phyloP scores from a whole-genome alignment of 495 filamentous ascomycete genomes.

The Penicillium soppii region DNA sequence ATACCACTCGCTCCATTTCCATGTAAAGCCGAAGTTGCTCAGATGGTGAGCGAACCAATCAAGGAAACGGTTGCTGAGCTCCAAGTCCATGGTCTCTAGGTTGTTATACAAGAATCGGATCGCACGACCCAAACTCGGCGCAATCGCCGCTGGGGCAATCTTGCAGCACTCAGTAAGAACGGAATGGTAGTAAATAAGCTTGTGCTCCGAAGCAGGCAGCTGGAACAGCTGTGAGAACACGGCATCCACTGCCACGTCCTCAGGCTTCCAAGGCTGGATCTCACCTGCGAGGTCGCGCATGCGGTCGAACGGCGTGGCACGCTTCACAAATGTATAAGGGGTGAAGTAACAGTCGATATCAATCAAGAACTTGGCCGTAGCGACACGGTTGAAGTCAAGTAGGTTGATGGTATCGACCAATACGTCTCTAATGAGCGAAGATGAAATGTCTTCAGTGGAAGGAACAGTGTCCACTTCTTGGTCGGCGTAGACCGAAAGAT shows the following conservation, averaged over 20 bases:
- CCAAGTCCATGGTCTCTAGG: constrained; percentile 77
- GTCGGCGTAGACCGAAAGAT: constrained; percentile 85
- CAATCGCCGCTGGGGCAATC: constrained; percentile 90
- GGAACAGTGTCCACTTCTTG: constrained; percentile 94
- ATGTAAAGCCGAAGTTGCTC: constrained; percentile 98
- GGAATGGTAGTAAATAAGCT: constrained; percentile 93
- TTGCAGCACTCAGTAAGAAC: constrained; percentile 94
- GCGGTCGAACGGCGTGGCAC: constrained; percentile 87
- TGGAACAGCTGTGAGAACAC: constrained; percentile 93
- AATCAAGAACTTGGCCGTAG: constrained; percentile 83
- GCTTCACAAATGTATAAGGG: constrained; percentile 82
- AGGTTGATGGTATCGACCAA: constrained; percentile 93
- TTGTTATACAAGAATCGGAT: constrained; percentile 88
- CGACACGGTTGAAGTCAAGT: constrained; percentile 87
- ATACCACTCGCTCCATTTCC: constrained; percentile 98
- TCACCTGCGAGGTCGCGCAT: constrained; percentile 67
- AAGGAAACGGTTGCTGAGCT: constrained; percentile 82
- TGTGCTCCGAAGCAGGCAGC: constrained; percentile 85
- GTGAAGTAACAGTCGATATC: constrained; percentile 95
- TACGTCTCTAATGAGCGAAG: constrained; percentile 78
- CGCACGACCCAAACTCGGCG: constrained; percentile 89
- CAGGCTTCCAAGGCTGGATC: constrained; percentile 89
- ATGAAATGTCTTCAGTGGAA: constrained; percentile 67
- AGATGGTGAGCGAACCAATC: constrained; percentile 99
- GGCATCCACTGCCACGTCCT: constrained; percentile 95